Conservation (phyloP, 1,284 basidiomycete genomes). For the Papiliotrema nemorosa region DNA sequence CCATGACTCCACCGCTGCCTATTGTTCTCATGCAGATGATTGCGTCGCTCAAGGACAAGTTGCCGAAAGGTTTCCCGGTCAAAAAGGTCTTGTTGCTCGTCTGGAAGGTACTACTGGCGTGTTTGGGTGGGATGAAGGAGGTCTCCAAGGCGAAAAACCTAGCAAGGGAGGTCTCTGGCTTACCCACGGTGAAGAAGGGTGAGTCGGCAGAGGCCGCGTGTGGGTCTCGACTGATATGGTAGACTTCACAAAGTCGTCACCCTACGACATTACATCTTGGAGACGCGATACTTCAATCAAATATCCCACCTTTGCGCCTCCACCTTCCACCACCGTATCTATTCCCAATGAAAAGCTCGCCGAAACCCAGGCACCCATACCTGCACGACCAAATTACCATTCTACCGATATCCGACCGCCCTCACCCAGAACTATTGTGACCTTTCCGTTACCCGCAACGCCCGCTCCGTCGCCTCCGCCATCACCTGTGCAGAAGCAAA, state of each 20-base stretch:
- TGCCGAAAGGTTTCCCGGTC: constrained; percentile 90
- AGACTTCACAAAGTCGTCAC: constrained; percentile 72
- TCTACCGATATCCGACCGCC: constrained; percentile 36
- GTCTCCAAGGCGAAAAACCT: constrained; percentile 77
- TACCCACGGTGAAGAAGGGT: constrained; percentile 63
- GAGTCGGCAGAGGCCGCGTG: constrained; percentile 15
- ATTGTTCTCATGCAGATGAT: constrained; percentile 88
- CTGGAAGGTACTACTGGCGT: constrained; percentile 92
- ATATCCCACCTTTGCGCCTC: constrained; percentile 82
- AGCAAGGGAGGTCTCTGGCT: constrained; percentile 73
- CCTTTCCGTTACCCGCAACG: constrained; percentile 60
- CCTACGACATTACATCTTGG: constrained; percentile 82
- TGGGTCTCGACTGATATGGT: constrained; percentile 31
- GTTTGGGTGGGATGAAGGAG: constrained; percentile 88
- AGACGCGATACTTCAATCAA: constrained; percentile 84
- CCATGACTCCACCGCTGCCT: constrained; percentile 87
- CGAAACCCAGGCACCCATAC: constrained; percentile 85
- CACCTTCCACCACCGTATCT: constrained; percentile 46
- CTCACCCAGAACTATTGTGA: constrained; percentile 15
- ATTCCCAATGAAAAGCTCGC: constrained; percentile 63
- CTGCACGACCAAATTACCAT: constrained; percentile 87
- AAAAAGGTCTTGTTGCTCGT: constrained; percentile 95
- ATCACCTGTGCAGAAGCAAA: constrained; percentile 71
- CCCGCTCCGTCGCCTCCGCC: constrained; percentile 87
- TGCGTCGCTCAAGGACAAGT: constrained; percentile 85